Percentiles rank a stretch among this genome's conserved stretches.
Evolutionary conservation across 1,139 yeast species (phyloP).

Genomic region (Pneumocystis jirovecii): DNA sequence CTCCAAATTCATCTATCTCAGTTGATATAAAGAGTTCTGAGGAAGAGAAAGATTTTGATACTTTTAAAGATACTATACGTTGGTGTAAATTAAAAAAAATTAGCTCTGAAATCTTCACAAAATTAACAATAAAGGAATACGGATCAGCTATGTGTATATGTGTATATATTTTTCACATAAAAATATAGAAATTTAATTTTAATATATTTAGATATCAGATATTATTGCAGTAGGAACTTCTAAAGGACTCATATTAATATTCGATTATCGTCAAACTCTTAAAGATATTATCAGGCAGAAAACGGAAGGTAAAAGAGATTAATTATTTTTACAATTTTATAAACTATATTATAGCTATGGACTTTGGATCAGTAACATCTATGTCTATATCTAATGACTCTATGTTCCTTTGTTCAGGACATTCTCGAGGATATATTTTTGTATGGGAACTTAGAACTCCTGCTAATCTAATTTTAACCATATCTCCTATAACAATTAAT

Average conservation of each 20-base stretch:
- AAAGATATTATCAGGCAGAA: slow-evolving; percentile 28
- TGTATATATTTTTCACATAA: slow-evolving; percentile 9
- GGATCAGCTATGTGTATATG: slow-evolving; percentile 9
- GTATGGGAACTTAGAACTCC: slow-evolving; percentile 30
- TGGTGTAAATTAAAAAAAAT: slow-evolving; percentile 6
- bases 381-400: slow-evolving; percentile 39
- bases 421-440: slow-evolving; percentile 31
- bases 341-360: slow-evolving; percentile 15
- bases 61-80: neutral
- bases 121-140: slow-evolving; percentile 13
- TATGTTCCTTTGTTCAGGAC: slow-evolving; percentile 36
- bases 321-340: neutral
- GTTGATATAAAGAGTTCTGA: neutral
- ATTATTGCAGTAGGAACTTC: slow-evolving; percentile 49
- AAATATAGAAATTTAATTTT: slow-evolving; percentile 11
- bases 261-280: slow-evolving; percentile 47
- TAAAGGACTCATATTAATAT: slow-evolving; percentile 43
- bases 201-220: slow-evolving; percentile 26
- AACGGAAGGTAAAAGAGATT: slow-evolving; percentile 12
- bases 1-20: neutral
- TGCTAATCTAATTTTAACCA: slow-evolving; percentile 13
- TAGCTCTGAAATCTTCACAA: slow-evolving; percentile 14
- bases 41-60: neutral
- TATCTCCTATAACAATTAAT: slow-evolving; percentile 24
- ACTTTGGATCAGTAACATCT: slow-evolving; percentile 33